Percentiles rank a stretch among this genome's conserved stretches.
phyloP scores from a whole-genome alignment of 2,329 filamentous ascomycete genomes.

The Aspergillus sojae region DNA sequence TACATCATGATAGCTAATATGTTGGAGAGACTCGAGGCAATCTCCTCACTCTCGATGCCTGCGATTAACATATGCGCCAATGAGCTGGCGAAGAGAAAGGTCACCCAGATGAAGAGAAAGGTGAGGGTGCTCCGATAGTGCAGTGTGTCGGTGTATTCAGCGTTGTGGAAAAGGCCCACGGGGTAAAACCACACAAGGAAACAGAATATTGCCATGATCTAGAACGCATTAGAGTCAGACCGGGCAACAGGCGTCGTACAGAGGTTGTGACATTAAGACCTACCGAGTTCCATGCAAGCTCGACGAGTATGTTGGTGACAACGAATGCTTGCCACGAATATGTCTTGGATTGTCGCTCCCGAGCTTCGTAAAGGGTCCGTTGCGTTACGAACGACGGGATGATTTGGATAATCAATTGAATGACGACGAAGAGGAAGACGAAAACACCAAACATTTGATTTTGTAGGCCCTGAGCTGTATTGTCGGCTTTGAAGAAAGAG shows the following conservation, averaged over 20 bases:
- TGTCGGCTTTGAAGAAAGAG: conserved; percentile 72
- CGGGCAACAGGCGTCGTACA: background rate
- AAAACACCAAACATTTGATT: conserved; percentile 89
- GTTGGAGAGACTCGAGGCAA: conserved; percentile 10
- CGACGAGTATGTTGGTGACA: conserved; percentile 67
- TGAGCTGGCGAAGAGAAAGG: conserved; percentile 68
- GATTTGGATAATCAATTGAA: conserved; percentile 52
- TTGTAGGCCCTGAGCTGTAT: conserved; percentile 75
- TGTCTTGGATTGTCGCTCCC: conserved; percentile 63
- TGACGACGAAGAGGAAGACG: conserved; percentile 76
- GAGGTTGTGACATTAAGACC: background rate
- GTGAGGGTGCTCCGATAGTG: conserved; percentile 61
- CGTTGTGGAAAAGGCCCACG: conserved; percentile 44
- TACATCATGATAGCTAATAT: conserved; percentile 14
- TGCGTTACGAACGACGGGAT: conserved; percentile 60
- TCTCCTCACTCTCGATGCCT: conserved; percentile 8
- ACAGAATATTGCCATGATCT: conserved; percentile 59
- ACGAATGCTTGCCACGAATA: conserved; percentile 74
- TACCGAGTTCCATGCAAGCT: conserved; percentile 61
- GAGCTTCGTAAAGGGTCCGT: conserved; percentile 58
- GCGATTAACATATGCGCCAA: conserved; percentile 73
- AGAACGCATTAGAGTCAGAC: background rate
- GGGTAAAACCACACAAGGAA: conserved; percentile 68
- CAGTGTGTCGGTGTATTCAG: conserved; percentile 32
- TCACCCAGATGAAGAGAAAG: conserved; percentile 63